Evolutionary conservation across 768 basidiomycete species (phyloP), one percentile per base, ranked within the genome.

Genomic region (Kwoniella europaea): DNA sequence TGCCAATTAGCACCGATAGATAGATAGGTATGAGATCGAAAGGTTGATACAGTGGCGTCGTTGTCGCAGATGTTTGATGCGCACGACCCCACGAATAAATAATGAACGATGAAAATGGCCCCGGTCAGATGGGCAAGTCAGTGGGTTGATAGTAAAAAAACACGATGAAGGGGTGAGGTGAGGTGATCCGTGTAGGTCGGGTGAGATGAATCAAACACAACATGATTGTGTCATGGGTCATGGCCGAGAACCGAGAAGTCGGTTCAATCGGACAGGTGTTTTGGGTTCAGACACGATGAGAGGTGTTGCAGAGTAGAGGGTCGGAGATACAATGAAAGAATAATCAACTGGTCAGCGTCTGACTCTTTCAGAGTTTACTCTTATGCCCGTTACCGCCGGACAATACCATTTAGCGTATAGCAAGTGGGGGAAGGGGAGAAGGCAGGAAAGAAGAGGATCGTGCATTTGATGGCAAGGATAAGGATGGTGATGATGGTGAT

Each of bases 101-200:
- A 46, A 27, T 7, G 18, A 35, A 35, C 12, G 24, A 16, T 27
- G 57, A 15, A 22, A 56, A 35, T 24, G 24, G 4, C 35, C 22
- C 15, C 57, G 57, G 27, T 58, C 57, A 58, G 35, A 35, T 58
- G 57, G 12, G 0, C 22, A 12, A 29, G 27, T 24, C 20, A 35
- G 15, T 16, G 27, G 13, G 29, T 13, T 16, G 29, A 15, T 5
- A 29, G 57, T 58, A 10, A 13, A 58, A 15, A 1, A 20, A 27
- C 6, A 63, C 3, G 18, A 16, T 12, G 44, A 27, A 63, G 50
- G 15, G 10, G 41, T 27, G 20, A 15, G 44, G 43, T 63, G 62
- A 44, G 46, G 35, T 43, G 55, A 66, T 66, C 65, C 65, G 65
- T 41, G 65, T 66, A 57, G 65, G 65, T 57, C 65, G 65, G 65